These are phyloP conservation scores for Acer negundo DNA, from an alignment of 345 rosid genomes.

Conservation along the genomic window DNA sequence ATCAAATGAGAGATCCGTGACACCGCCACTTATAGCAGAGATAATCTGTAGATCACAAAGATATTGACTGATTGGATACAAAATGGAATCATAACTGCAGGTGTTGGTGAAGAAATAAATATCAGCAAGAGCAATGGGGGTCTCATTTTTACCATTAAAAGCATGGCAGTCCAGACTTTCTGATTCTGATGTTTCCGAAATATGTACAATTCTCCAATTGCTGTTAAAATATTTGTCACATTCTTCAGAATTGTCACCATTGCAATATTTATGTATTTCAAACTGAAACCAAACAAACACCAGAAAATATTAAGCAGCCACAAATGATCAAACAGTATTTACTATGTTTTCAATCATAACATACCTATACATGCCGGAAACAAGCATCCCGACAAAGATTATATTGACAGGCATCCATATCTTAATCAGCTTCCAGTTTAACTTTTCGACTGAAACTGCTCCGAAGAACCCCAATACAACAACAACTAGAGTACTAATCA, in stretches of 20 bases:
- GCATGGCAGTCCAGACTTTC: conserved; percentile 94
- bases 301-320: conserved; percentile 17
- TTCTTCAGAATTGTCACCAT: conserved; percentile 98
- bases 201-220: conserved; percentile 80
- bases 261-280: conserved; percentile 87
- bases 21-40: conserved; percentile 80
- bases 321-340: neutral
- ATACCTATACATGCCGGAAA: conserved; percentile 93
- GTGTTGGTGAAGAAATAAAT: neutral
- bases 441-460: conserved; percentile 67
- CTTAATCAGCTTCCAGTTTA: conserved; percentile 80
- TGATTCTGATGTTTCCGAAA: conserved; percentile 82
- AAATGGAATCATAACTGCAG: neutral
- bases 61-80: neutral
- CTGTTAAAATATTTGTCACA: conserved; percentile 86
- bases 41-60: conserved; percentile 59
- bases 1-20: conserved; percentile 87
- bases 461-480: conserved; percentile 50
- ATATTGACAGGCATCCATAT: conserved; percentile 92
- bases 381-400: conserved; percentile 92
- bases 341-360: neutral
- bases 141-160: conserved; percentile 66
- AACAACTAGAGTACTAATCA: conserved; percentile 70
- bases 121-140: neutral
- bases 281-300: conserved; percentile 50